A percentile compares a stretch with the other conserved stretches of the same genome.
phyloP scores from a whole-genome alignment of 108 stramenopile species.

The Cylindrotheca fusiformis region DNA sequence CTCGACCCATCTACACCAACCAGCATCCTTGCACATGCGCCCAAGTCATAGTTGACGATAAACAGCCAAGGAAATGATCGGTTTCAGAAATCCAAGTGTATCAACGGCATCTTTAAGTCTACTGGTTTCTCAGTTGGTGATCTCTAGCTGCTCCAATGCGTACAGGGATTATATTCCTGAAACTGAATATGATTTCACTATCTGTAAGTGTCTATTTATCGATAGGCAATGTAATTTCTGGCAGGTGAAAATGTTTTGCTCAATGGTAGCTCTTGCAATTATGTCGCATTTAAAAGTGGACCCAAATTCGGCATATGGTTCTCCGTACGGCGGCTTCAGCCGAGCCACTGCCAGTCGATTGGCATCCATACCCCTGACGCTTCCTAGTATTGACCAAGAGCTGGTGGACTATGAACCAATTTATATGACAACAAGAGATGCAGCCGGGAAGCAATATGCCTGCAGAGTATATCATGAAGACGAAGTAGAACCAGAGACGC shows the following conservation, averaged over 20 bases:
- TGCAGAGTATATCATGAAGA: conserved; percentile 75
- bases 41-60: no score
- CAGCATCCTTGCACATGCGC: no score
- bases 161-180: neutral
- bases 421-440: conserved; percentile 58
- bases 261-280: no score
- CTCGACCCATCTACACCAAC: no score
- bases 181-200: neutral
- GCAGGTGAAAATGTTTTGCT: no score
- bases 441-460: conserved; percentile 50
- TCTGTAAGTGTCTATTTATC: neutral
- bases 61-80: no score
- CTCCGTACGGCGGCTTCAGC: conserved; percentile 80
- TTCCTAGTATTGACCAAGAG: conserved; percentile 30
- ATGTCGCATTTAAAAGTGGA: conserved; percentile 4
- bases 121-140: no score
- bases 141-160: no score
- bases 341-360: conserved; percentile 69
- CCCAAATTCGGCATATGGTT: conserved; percentile 52
- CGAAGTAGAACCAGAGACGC: conserved; percentile 51
- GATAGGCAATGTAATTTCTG: no score
- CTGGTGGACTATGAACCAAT: conserved; percentile 28
- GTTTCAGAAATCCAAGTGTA: no score
- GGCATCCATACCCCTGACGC: conserved; percentile 60
- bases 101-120: no score